phyloP scores from a whole-genome alignment of 164 flowering plant species.

The Aristolochia fimbriata region DNA sequence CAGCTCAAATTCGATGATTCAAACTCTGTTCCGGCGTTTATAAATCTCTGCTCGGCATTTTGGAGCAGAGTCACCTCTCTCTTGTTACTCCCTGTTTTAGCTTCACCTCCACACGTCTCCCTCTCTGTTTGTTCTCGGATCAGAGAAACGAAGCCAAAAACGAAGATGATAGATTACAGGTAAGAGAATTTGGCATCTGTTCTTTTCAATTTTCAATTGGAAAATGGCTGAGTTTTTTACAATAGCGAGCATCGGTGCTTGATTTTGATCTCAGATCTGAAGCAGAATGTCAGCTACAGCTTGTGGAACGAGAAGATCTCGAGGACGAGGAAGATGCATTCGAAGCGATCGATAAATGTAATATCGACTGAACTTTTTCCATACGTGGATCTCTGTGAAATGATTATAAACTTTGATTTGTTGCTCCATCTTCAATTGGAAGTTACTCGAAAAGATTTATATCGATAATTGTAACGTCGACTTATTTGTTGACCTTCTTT shows the following conservation, averaged over 20 bases:
- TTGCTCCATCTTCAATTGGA: too few relatives aligned
- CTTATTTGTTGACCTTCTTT: too few relatives aligned
- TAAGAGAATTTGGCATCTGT: slow-evolving; percentile 2
- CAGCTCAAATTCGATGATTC: too few relatives aligned
- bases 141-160: neutral
- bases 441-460: too few relatives aligned
- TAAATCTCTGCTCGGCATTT: too few relatives aligned
- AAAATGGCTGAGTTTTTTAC: neutral
- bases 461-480: too few relatives aligned
- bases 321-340: slow-evolving; percentile 94
- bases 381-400: too few relatives aligned
- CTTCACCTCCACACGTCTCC: slow-evolving; percentile 1
- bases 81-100: neutral
- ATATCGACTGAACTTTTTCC: neutral
- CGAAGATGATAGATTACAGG: slow-evolving; percentile 26
- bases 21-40: too few relatives aligned
- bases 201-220: neutral
- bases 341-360: slow-evolving; percentile 85
- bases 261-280: slow-evolving; percentile 48
- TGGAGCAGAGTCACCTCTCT: too few relatives aligned
- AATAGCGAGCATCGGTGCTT: neutral
- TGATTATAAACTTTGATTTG: neutral
- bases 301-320: slow-evolving; percentile 66
- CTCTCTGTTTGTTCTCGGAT: neutral
- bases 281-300: slow-evolving; percentile 67